Conservation (phyloP, 116 monocot species). For the Cymodocea nodosa region DNA sequence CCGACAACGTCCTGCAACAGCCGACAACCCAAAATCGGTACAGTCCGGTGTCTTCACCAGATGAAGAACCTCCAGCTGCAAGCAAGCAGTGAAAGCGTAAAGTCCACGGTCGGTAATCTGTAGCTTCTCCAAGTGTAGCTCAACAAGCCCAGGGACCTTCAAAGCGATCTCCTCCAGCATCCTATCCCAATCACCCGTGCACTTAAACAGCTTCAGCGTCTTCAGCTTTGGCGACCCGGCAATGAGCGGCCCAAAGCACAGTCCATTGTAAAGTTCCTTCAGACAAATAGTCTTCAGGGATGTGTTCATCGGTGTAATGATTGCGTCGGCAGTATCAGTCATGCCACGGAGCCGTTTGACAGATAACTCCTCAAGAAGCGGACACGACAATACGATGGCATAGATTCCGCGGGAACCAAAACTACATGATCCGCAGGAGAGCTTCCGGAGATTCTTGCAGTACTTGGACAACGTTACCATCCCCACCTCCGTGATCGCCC, state of each 20-base stretch:
- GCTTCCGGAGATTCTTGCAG: slow-evolving; percentile 37
- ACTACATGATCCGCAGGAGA: slow-evolving; percentile 50
- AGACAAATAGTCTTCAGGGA: slow-evolving; percentile 45
- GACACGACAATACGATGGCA: slow-evolving; percentile 32
- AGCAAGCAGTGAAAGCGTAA: slow-evolving; percentile 22
- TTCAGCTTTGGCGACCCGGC: slow-evolving; percentile 36
- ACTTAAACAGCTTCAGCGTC: slow-evolving; percentile 42
- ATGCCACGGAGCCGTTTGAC: slow-evolving; percentile 50
- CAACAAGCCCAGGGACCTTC: slow-evolving; percentile 24
- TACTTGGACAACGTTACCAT: slow-evolving; percentile 30
- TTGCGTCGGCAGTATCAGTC: slow-evolving; percentile 6
- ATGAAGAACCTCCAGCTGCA: slow-evolving; percentile 51
- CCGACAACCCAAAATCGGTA: slow-evolving; percentile 32
- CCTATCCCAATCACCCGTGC: slow-evolving; percentile 61
- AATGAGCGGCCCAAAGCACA: slow-evolving; percentile 42
- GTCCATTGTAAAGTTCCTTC: slow-evolving; percentile 57
- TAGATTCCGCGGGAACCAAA: slow-evolving; percentile 53
- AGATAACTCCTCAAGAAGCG: slow-evolving; percentile 47
- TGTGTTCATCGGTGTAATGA: slow-evolving; percentile 3
- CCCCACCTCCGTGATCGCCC: slow-evolving; percentile 39
- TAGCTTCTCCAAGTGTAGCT: slow-evolving; percentile 71
- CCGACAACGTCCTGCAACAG: slow-evolving; percentile 33
- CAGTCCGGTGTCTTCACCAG: slow-evolving; percentile 63
- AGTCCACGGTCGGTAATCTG: slow-evolving; percentile 55
- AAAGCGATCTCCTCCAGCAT: slow-evolving; percentile 34